Percentiles rank a stretch among this genome's conserved stretches.
These are phyloP conservation scores for Ophiostoma sp. DNA, from an alignment of 2,329 filamentous ascomycete genomes.

Conservation along the genomic window DNA sequence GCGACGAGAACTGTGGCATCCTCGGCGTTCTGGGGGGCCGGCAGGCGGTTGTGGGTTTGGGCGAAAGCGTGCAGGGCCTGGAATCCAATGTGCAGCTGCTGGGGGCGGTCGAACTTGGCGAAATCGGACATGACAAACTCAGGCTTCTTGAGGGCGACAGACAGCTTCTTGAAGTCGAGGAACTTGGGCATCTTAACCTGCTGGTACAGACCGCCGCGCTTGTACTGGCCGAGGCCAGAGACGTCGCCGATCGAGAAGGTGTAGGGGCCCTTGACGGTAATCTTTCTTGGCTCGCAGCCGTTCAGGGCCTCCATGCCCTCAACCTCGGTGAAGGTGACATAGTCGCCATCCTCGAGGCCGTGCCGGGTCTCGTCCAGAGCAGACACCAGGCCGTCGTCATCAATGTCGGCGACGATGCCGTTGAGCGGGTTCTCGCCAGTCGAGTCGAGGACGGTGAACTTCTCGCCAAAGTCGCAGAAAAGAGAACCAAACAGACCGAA, in stretches of 20 bases:
- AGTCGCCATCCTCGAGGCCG: conserved; percentile 94
- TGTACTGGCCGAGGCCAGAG: conserved; percentile 80
- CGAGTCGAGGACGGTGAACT: conserved; percentile 86
- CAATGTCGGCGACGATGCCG: conserved; percentile 87
- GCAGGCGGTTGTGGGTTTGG: conserved; percentile 71
- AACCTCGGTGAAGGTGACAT: conserved; percentile 89
- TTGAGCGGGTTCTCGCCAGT: conserved; percentile 85
- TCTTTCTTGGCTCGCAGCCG: conserved; percentile 77
- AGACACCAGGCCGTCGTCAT: conserved; percentile 87
- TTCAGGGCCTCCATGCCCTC: conserved; percentile 92
- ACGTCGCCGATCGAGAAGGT: conserved; percentile 97
- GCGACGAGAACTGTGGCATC: conserved; percentile 79
- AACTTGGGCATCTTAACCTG: conserved; percentile 99
- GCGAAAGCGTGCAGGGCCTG: conserved; percentile 89
- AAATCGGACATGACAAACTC: conserved; percentile 92
- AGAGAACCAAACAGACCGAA: conserved; percentile 93
- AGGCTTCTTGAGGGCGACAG: conserved; percentile 76
- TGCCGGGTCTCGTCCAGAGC: conserved; percentile 93
- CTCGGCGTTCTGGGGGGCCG: conserved; percentile 77
- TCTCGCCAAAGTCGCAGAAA: conserved; percentile 95
- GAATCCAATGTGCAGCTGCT: conserved; percentile 87
- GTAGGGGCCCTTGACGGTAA: conserved; percentile 93
- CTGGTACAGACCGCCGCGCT: conserved; percentile 83
- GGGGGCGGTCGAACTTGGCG: conserved; percentile 94
- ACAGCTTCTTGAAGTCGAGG: conserved; percentile 82